phyloP scores from a whole-genome alignment of 768 basidiomycete species.

The Russula sp. region DNA sequence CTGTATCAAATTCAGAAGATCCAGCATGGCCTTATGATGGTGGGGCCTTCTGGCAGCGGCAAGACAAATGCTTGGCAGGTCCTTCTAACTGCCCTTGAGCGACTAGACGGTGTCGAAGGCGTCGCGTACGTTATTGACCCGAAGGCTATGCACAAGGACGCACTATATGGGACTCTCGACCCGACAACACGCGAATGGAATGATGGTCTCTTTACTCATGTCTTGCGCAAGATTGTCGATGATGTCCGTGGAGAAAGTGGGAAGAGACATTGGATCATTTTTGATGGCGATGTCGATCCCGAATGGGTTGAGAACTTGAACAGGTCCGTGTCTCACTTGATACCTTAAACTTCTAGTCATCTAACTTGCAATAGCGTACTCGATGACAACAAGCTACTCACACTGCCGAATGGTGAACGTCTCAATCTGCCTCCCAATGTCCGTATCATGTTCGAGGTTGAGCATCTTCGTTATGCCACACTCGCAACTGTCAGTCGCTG shows the following conservation, averaged over 20 bases:
- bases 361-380: conserved; percentile 60
- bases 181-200: conserved; percentile 99
- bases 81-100: conserved; percentile 81
- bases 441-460: conserved; percentile 99
- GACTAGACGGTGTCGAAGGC: conserved; percentile 88
- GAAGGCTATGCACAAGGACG: conserved; percentile 98
- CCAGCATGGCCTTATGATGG: conserved; percentile 99
- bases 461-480: conserved; percentile 94
- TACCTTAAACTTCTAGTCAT: conserved; percentile 3
- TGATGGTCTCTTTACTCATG: conserved; percentile 96
- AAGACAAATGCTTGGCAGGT: conserved; percentile 98
- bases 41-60: conserved; percentile 93
- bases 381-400: conserved; percentile 97
- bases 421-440: conserved; percentile 95
- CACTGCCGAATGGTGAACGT: conserved; percentile 96
- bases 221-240: conserved; percentile 95
- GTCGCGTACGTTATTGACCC: conserved; percentile 96
- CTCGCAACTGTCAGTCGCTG: conserved; percentile 98
- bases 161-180: conserved; percentile 94
- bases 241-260: conserved; percentile 96
- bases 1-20: conserved; percentile 99
- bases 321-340: conserved; percentile 48
- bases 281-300: conserved; percentile 98
- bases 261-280: conserved; percentile 98
- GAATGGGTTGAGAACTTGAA: conserved; percentile 99